Evolutionary conservation across 148 eudicot species (phyloP), one percentile per base, ranked within the genome.

Genomic region (Fagopyrum tataricum): DNA sequence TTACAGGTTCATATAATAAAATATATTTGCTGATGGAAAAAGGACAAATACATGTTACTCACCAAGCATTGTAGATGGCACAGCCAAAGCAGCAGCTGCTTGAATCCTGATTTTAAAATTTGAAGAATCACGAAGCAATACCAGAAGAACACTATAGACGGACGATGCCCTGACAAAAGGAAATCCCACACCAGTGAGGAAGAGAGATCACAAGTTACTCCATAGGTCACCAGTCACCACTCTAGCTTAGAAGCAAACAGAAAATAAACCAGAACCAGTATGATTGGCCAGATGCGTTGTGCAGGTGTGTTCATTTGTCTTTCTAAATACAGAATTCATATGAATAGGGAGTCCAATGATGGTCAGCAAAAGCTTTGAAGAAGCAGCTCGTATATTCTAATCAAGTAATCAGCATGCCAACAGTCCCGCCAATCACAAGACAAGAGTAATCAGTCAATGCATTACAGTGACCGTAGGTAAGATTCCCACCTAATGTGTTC

Each of bases 11-110:
- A 37, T 31, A 14, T 13, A 13, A 26, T 10, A 31, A 39, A 64
- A 14, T 31, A 31, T 31, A 31, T 31, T 31, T 31, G 44, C 42
- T 11, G 18, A 23, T 71, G 20, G 9, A 53, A 71, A 10, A 15
- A 39, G 21, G 1, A 26, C 14, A 39, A 51, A n/a, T 72, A 39
- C 4, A 51, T 6, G 41, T 71, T 24, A 80, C 86, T 82, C 77
- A 91, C 98, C 97, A 75, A 79, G 48, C 70, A 82, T 68, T 74
- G 90, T 80, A 43, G 82, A 80, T 47, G 97, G 98, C 74, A 88
- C 98, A 80, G 98, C 96, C 86, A 94, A 86, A 79, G 98, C 98
- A 78, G 93, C 91, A 74, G 98, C 96, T 17, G 98, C 98, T 82
- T 94, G 97, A 77, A 91, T 94, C 78, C 96, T 87, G 72, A 94